Evolutionary conservation across 192 early-diverging fungal genomes (phyloP), one percentile per base, ranked within the genome.

Genomic region (Coemansia sp.): DNA sequence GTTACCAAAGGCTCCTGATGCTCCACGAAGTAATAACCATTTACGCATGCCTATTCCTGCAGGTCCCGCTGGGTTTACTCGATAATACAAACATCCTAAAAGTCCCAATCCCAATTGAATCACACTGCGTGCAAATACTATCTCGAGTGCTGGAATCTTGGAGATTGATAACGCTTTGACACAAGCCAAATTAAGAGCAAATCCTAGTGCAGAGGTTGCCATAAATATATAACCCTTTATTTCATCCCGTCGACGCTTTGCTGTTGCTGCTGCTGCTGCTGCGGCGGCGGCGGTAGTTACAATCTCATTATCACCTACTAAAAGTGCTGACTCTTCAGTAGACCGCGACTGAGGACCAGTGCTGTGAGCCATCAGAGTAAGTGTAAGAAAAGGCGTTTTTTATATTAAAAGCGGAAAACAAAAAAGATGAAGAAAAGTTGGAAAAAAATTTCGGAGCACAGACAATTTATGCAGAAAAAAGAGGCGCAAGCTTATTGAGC

Each of bases 101-200:
- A 89, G 67, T 10, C 88, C 87, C 16, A 88, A 68, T 5, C 72
- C 3, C 0, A 85, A 73, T 65, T 93, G 92, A 27, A 91, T 62
- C 14, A 92, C 58, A 22, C 88, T 89, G 44, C 90, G 85, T 18
- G 85, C 81, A 60, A 93, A 82, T 7, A 93, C 89, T 14, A 92
- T 86, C 67, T 91, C 82, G 4, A 89, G 83, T 0, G 86, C 84
- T 2, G 88, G 88, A 41, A 91, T 84, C 2, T 54, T 53, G 8
- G 78, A 49, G 8, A 85, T 81, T 9, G 85, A 78, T 14, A 90
- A 57, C 52, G 77, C 77, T 25, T 90, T 91, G 65, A 92, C 90
- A 41, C 86, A 84, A 0, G 88, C 76, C 3, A 90, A 89, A 86
- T 90, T 92, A 56, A 82, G 66, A 0, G 85, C 85, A 69, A 93